Base-by-base conservation (phyloP, 805 yeast species). In the Schwanniomyces sp. region DNA sequence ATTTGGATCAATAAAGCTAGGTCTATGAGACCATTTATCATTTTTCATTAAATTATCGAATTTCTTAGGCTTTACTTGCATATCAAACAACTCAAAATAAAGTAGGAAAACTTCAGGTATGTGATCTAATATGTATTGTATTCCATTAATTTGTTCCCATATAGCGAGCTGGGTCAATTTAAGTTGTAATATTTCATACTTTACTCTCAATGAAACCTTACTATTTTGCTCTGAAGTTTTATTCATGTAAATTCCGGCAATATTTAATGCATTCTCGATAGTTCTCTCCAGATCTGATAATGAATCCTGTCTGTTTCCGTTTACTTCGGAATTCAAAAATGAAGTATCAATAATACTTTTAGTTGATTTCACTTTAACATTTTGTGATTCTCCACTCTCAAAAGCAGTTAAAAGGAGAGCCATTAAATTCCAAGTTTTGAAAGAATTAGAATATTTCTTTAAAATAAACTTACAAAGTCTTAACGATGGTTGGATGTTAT, bases 121-220 rank as follows among this genome's bases (percentile, higher is more conserved):
- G 43, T 75, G 71, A 37, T 84, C 88, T 49, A 88, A 62, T 0
- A 90, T 81, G 38, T 78, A 61, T 26, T 75, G 70, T 0, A 76
- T 65, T 6, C 90, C 92, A 47, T 78, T 73, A 4, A 79, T 69
- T 5, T 80, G 74, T 56, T 86, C 91, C 44, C 82, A 67, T n/a
- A 89, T 69, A 1, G 88, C 82, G 32, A 90, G 67, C 56, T 86
- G 88, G 0, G 96, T 85, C 65, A 87, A 74, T 55, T 87, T 87
- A 61, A 90, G 73, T 59, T 88, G 88, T 44, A 84, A 59, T 47
- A 83, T 76, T 48, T 77, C 82, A 67, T 78, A 69, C 56, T 78
- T 70, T 38, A 64, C 58, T 29, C 60, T 63, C 7, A 56, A 43
- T 4, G 69, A 57, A 25, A 71, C 50, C 17, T 57, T 54, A 8